These are phyloP conservation scores for Adansonia gregorii DNA, from an alignment of 441 rosid species.

Conservation along the genomic window DNA sequence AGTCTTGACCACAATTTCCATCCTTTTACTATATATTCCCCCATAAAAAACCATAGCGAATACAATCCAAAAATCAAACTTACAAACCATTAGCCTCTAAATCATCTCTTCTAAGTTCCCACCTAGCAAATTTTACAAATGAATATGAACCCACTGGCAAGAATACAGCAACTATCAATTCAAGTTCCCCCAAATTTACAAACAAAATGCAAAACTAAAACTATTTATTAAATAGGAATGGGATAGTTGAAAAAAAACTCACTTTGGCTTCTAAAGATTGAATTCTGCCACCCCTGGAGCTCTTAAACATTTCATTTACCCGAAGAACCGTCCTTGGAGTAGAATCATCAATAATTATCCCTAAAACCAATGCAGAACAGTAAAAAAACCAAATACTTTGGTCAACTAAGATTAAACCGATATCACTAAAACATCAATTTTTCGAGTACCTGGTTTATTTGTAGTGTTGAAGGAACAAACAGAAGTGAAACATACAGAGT, in stretches of 20 bases:
- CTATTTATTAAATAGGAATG: background rate
- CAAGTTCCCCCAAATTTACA: background rate
- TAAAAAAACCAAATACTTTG: background rate
- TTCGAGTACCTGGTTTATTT: constrained; percentile 45
- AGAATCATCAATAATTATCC: constrained; percentile 38
- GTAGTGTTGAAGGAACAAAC: constrained; percentile 48
- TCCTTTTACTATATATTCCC: background rate
- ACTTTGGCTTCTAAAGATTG: constrained; percentile 70
- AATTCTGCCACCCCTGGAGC: constrained; percentile 45
- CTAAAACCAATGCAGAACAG: constrained; percentile 27
- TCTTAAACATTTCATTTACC: constrained; percentile 48
- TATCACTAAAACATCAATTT: background rate
- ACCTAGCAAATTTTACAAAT: background rate
- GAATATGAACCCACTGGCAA: background rate
- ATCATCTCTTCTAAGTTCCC: constrained; percentile 4
- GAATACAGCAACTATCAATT: background rate
- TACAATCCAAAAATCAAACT: background rate
- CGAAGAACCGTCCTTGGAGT: constrained; percentile 51
- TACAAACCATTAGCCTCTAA: background rate
- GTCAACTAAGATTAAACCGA: background rate
- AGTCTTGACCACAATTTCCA: background rate
- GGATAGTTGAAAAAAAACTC: constrained; percentile 21
- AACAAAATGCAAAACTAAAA: constrained; percentile 1
- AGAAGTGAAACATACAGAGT: constrained; percentile 51
- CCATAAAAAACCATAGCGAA: background rate